A percentile compares a stretch with the other conserved stretches of the same genome.
Evolutionary conservation across 2,329 filamentous ascomycete species (phyloP).

Genomic region (Basipetospora chlamydospora): DNA sequence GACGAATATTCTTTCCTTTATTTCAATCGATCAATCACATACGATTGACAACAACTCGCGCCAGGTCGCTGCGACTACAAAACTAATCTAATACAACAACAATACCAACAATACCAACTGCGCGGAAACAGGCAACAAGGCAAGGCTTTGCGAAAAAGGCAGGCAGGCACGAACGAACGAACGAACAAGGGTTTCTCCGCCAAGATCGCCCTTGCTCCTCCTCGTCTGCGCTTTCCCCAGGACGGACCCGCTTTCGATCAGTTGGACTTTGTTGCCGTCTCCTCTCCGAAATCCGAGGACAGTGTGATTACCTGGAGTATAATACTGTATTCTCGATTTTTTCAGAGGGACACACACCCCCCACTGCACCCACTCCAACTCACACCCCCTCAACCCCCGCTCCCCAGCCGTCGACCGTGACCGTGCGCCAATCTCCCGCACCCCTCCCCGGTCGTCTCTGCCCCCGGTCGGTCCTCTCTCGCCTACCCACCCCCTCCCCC

Average conservation of each 20-base stretch:
- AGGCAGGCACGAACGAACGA: too few species aligned
- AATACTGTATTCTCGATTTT: conserved; percentile 1
- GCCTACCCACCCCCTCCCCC: conserved; percentile 8
- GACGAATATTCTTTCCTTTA: too few species aligned
- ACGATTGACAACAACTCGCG: too few species aligned
- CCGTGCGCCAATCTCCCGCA: conserved; percentile 5
- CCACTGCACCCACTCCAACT: conserved; percentile 4
- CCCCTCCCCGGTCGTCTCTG: too few species aligned
- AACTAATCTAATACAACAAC: too few species aligned
- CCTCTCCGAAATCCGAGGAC: not conserved
- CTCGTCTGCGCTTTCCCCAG: conserved; percentile 2
- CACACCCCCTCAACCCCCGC: conserved; percentile 9
- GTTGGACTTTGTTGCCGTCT: conserved; percentile 7
- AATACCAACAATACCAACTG: too few species aligned
- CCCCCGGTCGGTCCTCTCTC: too few species aligned
- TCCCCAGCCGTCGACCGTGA: conserved; percentile 5
- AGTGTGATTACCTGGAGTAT: not conserved
- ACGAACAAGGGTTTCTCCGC: too few species aligned
- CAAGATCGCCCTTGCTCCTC: not conserved
- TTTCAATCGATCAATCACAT: too few species aligned
- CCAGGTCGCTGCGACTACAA: too few species aligned
- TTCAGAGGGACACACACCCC: too few species aligned
- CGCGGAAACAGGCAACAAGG: not conserved
- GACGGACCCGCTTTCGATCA: conserved; percentile 27
- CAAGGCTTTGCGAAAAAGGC: too few species aligned